Evolutionary conservation across 2,329 filamentous ascomycete genomes (phyloP), one percentile per base, ranked within the genome.

Genomic region (Botrytis byssoidea): DNA sequence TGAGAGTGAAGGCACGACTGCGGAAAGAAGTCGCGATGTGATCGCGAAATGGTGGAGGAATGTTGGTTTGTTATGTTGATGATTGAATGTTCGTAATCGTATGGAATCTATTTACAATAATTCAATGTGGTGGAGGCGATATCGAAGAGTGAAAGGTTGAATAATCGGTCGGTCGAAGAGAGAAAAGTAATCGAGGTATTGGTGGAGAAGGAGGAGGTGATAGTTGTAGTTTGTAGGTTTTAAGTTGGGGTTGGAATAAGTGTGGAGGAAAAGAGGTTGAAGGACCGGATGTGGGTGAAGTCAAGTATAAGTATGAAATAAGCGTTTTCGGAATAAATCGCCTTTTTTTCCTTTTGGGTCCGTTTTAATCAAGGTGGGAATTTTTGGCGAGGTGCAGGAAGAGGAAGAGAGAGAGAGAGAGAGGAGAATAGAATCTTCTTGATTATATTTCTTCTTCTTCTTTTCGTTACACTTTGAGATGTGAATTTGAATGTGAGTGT

Each of bases 1-100:
- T 76, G 35, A 74, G 57, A 71, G 74, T 60, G 75, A 75, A 78
- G 77, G 79, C 78, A 80, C 74, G 75, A 78, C 75, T 77, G 76
- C 70, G 74, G 71, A 57, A 22, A 65, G 29, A 76, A 78, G 76
- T 79, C 80, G 80, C 79, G 79, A 79, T 68, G 22, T 74, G 73
- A 74, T 79, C 79, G 79, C 79, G 74, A 77, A 57, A 46, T 29
- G 5, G 72, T 67, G 42, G 61, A 44, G 37, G 66, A 72, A 72
- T 72, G 70, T 57, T 29, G 70, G 12, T 40, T 51, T 66, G 61
- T 35, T 57, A 29, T 55, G 65, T 18, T 18, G 46, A 32, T 55
- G 57, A 66, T 25, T 29, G 42, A 22, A n/a, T 29, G 20, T 46
- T 63, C 4, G 55, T 59, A 22, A 40, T 46, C 8, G n/a, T 59